These are phyloP conservation scores for Allantophomopsis lycopodina DNA, from an alignment of 2,329 filamentous ascomycete species.

Conservation along the genomic window DNA sequence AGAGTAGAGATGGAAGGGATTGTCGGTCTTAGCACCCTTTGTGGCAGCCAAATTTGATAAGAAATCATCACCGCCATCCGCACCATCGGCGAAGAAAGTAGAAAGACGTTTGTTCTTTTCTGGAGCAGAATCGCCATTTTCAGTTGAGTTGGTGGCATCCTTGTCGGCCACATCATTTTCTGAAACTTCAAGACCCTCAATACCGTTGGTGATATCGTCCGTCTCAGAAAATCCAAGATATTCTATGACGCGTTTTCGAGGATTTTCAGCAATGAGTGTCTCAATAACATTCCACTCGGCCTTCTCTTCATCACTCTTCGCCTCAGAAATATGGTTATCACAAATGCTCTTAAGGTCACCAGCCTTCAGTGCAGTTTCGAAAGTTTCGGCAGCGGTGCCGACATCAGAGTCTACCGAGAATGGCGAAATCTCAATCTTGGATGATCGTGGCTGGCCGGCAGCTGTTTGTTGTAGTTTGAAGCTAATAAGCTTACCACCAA, in stretches of 20 bases:
- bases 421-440: conserved; percentile 71
- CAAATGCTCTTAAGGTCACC: conserved; percentile 72
- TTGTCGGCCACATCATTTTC: conserved; percentile 28
- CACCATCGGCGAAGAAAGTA: conserved; percentile 67
- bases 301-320: conserved; percentile 81
- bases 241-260: conserved; percentile 74
- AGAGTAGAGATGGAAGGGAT: conserved; percentile 81
- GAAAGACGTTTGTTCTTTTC: conserved; percentile 50
- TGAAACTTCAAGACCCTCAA: conserved; percentile 19
- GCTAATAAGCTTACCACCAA: conserved; percentile 81
- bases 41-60: conserved; percentile 72
- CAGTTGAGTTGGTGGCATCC: conserved; percentile 27
- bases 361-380: conserved; percentile 67
- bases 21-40: conserved; percentile 85
- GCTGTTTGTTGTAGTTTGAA: conserved; percentile 47
- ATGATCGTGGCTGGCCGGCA: conserved; percentile 51
- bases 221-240: conserved; percentile 73
- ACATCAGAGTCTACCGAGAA: conserved; percentile 82
- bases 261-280: conserved; percentile 71
- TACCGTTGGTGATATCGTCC: conserved; percentile 36
- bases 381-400: conserved; percentile 71
- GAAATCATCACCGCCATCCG: conserved; percentile 66
- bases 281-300: conserved; percentile 93
- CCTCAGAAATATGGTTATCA: conserved; percentile 59
- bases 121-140: conserved; percentile 26